Base-by-base conservation (phyloP, 345 rosid species). In the Raphanus sativus region DNA sequence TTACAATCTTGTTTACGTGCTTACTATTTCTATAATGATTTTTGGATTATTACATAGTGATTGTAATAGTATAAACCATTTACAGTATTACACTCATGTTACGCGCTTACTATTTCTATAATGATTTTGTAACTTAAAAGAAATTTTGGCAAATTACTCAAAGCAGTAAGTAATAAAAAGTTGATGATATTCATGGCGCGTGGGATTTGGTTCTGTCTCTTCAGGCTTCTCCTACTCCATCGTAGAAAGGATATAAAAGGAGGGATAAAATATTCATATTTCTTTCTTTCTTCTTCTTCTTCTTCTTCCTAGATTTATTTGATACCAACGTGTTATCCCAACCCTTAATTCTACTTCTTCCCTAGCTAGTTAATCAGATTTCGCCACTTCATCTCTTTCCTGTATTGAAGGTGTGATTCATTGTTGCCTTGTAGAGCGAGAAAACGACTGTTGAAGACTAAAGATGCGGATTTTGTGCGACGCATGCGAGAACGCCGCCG, bases 401-500 rank as follows among this genome's bases (percentile, higher is more conserved):
- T 71, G 72, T 9, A 59, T 65, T 24, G 24, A 59, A 71, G 17
- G 1, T 40, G 62, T 45, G 81, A 65, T 56, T 71, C 67, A 42
- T 54, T 76, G 21, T 21, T 21, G 21, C 21, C 21, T 21, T 21
- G 70, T 26, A 67, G 81, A 48, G 64, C 70, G 58, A 78, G 55
- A 60, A 40, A 55, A 59, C 38, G 9, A 50, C 17, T 7, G 55
- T 36, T 38, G 33, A 26, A 45, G 74, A 34, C 69, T 26, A 75
- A 26, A 77, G 81, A 89, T 89, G 94, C 87, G 91, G 69, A 88
- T 87, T 75, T 83, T 89, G 42, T 89, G 94, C 65, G 91, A 88
- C 55, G 91, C 82, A 1, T 89, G 94, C 65, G 94, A 89, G 66
- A 86, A 86, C 78, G 92, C 94, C 6, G 94, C 93, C 40, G 97